Percentiles rank a stretch among this genome's conserved stretches.
These are phyloP conservation scores for Alternaria viburni DNA, from an alignment of 2,329 filamentous ascomycete species.

Conservation along the genomic window DNA sequence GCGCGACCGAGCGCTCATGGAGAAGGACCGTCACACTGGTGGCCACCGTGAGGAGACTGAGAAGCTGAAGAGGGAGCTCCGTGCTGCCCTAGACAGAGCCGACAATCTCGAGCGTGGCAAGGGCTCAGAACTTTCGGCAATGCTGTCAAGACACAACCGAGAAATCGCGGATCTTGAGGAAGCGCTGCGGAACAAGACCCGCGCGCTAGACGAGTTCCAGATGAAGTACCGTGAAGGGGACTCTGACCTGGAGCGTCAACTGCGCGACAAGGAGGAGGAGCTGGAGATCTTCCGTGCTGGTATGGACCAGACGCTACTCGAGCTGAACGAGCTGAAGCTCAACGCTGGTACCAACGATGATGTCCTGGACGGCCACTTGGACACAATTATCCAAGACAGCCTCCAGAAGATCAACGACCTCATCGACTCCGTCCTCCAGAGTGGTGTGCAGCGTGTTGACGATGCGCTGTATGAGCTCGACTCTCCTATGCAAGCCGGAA, in stretches of 20 bases:
- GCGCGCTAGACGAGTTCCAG: slow-evolving; percentile 83
- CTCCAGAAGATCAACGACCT: slow-evolving; percentile 95
- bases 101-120: slow-evolving; percentile 93
- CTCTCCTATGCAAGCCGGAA: slow-evolving; percentile 97
- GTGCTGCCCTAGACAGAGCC: slow-evolving; percentile 87
- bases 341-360: slow-evolving; percentile 70
- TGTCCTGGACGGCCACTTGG: slow-evolving; percentile 87
- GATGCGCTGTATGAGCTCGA: slow-evolving; percentile 97
- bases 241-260: slow-evolving; percentile 81
- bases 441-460: slow-evolving; percentile 90
- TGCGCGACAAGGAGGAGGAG: slow-evolving; percentile 96
- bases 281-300: slow-evolving; percentile 97
- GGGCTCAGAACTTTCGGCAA: slow-evolving; percentile 90
- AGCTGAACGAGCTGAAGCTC: slow-evolving; percentile 83
- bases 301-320: slow-evolving; percentile 94
- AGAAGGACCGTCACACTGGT: slow-evolving; percentile 85
- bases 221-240: slow-evolving; percentile 78
- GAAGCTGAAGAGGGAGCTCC: slow-evolving; percentile 90
- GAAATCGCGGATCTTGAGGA: slow-evolving; percentile 98
- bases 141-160: slow-evolving; percentile 94
- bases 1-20: slow-evolving; percentile 88
- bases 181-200: slow-evolving; percentile 83
- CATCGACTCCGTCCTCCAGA: slow-evolving; percentile 94
- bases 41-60: slow-evolving; percentile 92
- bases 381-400: slow-evolving; percentile 84